Percentiles rank a stretch among this genome's conserved stretches.
Evolutionary conservation across 73 alveolate species (phyloP).

Genomic region (Tetrahymena borealis): DNA sequence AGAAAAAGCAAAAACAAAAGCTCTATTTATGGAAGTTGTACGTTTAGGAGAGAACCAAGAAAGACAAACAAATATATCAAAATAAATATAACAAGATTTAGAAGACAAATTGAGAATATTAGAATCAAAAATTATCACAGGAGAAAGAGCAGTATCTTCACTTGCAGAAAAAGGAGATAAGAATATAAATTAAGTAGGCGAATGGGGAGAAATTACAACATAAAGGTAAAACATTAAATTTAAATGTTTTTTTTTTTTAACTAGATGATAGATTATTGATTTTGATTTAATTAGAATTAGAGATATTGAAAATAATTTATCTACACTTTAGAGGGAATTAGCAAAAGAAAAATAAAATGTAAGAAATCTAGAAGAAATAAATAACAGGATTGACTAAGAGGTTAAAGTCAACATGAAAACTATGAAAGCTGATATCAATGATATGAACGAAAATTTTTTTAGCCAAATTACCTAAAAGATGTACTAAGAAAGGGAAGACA

Average conservation of each 20-base stretch:
- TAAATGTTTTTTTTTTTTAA: background rate
- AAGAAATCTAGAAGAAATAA: background rate
- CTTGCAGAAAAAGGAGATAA: constrained; percentile 31
- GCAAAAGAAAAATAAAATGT: constrained; percentile 18
- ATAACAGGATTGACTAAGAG: constrained; percentile 12
- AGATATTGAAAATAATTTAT: background rate
- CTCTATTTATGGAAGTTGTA: constrained; percentile 38
- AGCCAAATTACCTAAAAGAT: constrained; percentile 16
- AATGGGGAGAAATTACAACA: constrained; percentile 2
- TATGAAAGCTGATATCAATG: constrained; percentile 13
- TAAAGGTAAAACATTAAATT: background rate
- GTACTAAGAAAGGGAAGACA: constrained; percentile 17
- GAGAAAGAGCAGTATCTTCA: constrained; percentile 13
- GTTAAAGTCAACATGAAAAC: background rate
- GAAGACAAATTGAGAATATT: constrained; percentile 7
- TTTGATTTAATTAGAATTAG: background rate
- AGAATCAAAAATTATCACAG: constrained; percentile 22
- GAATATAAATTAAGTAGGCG: constrained; percentile 13
- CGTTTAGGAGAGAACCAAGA: constrained; percentile 26
- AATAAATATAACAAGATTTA: background rate
- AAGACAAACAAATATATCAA: background rate
- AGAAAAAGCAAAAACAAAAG: constrained; percentile 30
- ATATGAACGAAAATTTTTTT: constrained; percentile 12
- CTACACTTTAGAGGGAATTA: constrained; percentile 4
- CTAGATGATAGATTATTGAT: constrained; percentile 6